Base-by-base conservation (phyloP, 1,284 basidiomycete species). In the Boletus holoroseus region DNA sequence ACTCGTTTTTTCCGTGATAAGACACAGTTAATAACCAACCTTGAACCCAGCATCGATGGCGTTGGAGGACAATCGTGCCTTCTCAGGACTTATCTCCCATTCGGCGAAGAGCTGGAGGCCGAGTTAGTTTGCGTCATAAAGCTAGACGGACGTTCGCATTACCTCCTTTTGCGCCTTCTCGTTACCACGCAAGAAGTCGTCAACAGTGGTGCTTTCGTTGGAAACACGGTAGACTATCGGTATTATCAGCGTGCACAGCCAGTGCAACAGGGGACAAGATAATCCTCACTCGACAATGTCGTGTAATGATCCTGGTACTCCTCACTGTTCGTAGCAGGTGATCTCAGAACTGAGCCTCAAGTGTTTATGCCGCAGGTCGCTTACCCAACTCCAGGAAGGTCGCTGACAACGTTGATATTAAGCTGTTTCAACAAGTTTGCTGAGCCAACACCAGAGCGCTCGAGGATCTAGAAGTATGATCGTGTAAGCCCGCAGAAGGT, bases 301-400 rank as follows among this genome's bases (percentile, higher is more conserved):
- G 84, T 85, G 63, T 85, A 85, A 62, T 86, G 84, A 58, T 85
- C 84, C 63, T 85, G 81, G 64, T 85, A 86, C 66, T 85, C 70
- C 65, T 85, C 82, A 30, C 82, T 81, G 50, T 34, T 40, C n/a
- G 30, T 34, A 7, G 42, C 47, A 16, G 44, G n/a, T 32, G 15
- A 13, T 36, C 7, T 60, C 35, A 53, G 28, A 39, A 31, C 31
- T 35, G 22, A 28, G 22, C 28, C 26, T 26, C 11, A 3, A 13
- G 15, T 0, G 7, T 27, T 40, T 31, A 16, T 27, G 20, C 18
- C 27, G 3, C 11, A 38, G 16, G 27, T 30, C 13, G 67, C 79
- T 34, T 63, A 81, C 79, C 82, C 83, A 50, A 86, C 84, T 44
- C 84, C 82, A 15, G 83, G 82, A 51, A 86, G 73, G 58, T 87